These are phyloP conservation scores for Parietichytrium sp. DNA, from an alignment of 108 stramenopile genomes.

Conservation along the genomic window DNA sequence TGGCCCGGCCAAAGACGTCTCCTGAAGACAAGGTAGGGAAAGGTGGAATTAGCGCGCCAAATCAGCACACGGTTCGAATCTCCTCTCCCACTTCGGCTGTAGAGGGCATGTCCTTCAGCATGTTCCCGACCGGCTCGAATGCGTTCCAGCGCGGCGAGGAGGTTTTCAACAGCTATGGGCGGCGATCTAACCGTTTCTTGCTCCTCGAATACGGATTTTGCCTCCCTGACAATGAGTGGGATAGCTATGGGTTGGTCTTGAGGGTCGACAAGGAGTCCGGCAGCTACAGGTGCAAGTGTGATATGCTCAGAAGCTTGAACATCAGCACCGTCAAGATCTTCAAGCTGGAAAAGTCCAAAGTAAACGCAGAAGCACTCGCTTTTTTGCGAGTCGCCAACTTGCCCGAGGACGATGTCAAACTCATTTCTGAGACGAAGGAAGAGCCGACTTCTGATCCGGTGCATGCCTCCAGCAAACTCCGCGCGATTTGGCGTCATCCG, in stretches of 20 bases:
- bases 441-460: not conserved
- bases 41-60: not conserved
- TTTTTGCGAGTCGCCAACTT: not conserved
- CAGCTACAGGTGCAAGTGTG: not conserved
- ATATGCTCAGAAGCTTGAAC: not conserved
- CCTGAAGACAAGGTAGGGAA: not conserved
- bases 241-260: not conserved
- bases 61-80: not conserved
- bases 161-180: conserved; percentile 67
- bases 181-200: conserved; percentile 58
- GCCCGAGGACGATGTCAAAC: not conserved
- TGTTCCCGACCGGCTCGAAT: conserved; percentile 56
- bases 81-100: not conserved
- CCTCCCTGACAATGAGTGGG: conserved; percentile 64
- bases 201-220: conserved; percentile 68
- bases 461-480: not conserved
- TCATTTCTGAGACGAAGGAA: not conserved
- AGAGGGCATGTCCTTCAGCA: conserved; percentile 38
- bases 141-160: conserved; percentile 50
- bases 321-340: not conserved
- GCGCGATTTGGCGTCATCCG: not conserved
- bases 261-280: not conserved
- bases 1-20: not conserved
- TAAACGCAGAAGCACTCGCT: no score
- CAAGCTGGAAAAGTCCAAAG: no score